Evolutionary conservation across 768 basidiomycete genomes (phyloP), one percentile per base, ranked within the genome.

Genomic region (Baorangia bicolor): DNA sequence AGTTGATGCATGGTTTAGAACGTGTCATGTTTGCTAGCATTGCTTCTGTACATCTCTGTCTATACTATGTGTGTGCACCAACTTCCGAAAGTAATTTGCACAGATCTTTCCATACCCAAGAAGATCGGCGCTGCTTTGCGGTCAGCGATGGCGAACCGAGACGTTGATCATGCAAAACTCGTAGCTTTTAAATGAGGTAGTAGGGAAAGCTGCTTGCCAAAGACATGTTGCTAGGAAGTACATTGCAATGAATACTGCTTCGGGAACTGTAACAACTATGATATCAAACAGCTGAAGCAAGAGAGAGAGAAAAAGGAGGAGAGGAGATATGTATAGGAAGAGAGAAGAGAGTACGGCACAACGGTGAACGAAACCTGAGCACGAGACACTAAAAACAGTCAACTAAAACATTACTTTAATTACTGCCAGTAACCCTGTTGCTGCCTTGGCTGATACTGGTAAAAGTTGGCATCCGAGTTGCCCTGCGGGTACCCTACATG

Each of bases 381-480:
- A 43, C 21, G 27, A 35, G 41, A 44, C 38, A 41, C 41, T 39
- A 41, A 27, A 51, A 46, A 58, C 53, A 47, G 51, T 52, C 56
- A 53, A 56, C 39, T 54, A 37, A 61, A 52, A 42, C 23, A 33
- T 48, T 7, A 42, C 40, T 58, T 51, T 53, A 55, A 64, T 62
- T 52, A 78, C 69, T 78, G 76, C 77, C 78, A 79, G 64, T 80
- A 81, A 69, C 78, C 85, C 71, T 86, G 82, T 64, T 82, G 83
- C 66, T 81, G 85, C 67, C 85, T 76, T 23, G 79, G 78, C 69
- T 86, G 87, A 68, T 89, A 89, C 59, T 82, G 81, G 68, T 91
- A 90, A 68, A 88, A 91, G 62, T 74, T 79, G 14, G 75, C 84
- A 43, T 89, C 87, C 47, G 78, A 84, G 46, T 77, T 81, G 40